Base-by-base conservation (phyloP, 176 grass and related monocot species). In the Oryza coarctata region DNA sequence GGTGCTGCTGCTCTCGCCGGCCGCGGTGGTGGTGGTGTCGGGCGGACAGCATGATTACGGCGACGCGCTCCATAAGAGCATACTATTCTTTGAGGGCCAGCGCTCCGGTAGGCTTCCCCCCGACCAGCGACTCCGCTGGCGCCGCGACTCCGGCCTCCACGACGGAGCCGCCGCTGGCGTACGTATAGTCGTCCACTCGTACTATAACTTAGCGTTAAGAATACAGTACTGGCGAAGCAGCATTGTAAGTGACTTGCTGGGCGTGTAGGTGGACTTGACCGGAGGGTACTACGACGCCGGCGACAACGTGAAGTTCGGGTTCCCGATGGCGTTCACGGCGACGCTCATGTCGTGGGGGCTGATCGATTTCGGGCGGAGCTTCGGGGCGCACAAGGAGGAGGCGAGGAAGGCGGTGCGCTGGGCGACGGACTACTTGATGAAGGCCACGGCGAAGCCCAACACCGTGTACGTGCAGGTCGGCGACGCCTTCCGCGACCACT, bases 251-350 rank as follows among this genome's bases (percentile, higher is more conserved):
- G 30, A 88, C 5, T 69, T 80, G 74, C 39, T 71, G 26, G 85
- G 86, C 76, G 80, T 80, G 86, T 76, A 89, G 76, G 91, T 92
- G 35, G 90, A 95, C 82, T 85, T 97, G 79, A 87, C 86, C 3
- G 94, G 94, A 35, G 94, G 94, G 32, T 97, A 97, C 83, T 97
- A 97, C 82, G 94, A 97, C 73, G 94, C 94, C 3, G 94, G 94
- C 47, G 94, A 97, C 92, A 97, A 97, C 83, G 88, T 97, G 26
- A 97, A 94, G 92, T 97, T 97, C 84, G 94, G 94, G 0, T 97
- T 97, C 80, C 94, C 94, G 2, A 97, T 97, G 94, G 94, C 94
- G 34, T 97, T 97, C 92, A 97, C 94, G 3, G 77, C 94, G 25
- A 97, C 94, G 20, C 89, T 97, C 14, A 94, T 97, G 88, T 89